These are phyloP conservation scores for Suhomyces guaymorum DNA, from an alignment of 1,139 yeast genomes.

Conservation along the genomic window DNA sequence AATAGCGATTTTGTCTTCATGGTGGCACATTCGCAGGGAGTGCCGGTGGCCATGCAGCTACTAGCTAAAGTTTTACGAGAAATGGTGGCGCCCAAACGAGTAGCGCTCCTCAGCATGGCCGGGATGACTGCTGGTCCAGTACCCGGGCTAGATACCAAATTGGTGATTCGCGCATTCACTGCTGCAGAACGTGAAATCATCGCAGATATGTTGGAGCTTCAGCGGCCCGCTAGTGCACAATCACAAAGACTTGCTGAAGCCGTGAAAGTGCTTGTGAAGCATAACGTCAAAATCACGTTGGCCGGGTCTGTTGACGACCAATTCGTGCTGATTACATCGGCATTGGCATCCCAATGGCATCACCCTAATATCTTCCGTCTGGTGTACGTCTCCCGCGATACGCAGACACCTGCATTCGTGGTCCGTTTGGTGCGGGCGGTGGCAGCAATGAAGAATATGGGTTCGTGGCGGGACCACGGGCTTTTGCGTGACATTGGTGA, in stretches of 20 bases:
- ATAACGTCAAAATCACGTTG: slow-evolving; percentile 52
- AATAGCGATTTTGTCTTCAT: slow-evolving; percentile 46
- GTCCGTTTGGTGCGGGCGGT: slow-evolving; percentile 34
- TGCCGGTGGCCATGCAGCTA: slow-evolving; percentile 46
- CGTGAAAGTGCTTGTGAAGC: slow-evolving; percentile 32
- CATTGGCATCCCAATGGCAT: slow-evolving; percentile 42
- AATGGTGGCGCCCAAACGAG: slow-evolving; percentile 15
- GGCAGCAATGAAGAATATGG: slow-evolving; percentile 40
- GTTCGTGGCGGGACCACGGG: slow-evolving; percentile 33
- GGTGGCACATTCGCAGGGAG: slow-evolving; percentile 48
- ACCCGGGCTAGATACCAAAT: slow-evolving; percentile 44
- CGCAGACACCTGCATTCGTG: slow-evolving; percentile 34
- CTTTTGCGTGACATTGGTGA: slow-evolving; percentile 36
- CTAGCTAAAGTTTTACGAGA: slow-evolving; percentile 33
- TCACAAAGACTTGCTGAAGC: slow-evolving; percentile 34
- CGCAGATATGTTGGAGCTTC: slow-evolving; percentile 50
- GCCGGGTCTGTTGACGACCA: slow-evolving; percentile 50
- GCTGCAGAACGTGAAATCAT: slow-evolving; percentile 49
- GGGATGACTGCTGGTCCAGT: slow-evolving; percentile 50
- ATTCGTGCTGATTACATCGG: slow-evolving; percentile 45
- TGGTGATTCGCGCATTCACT: slow-evolving; percentile 49
- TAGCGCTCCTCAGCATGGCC: slow-evolving; percentile 45
- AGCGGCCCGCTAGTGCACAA: slow-evolving; percentile 36
- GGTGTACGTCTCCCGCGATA: slow-evolving; percentile 28
- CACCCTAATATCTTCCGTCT: slow-evolving; percentile 59